phyloP scores from a whole-genome alignment of 2,329 filamentous ascomycete genomes.

The Microdochium paspali region DNA sequence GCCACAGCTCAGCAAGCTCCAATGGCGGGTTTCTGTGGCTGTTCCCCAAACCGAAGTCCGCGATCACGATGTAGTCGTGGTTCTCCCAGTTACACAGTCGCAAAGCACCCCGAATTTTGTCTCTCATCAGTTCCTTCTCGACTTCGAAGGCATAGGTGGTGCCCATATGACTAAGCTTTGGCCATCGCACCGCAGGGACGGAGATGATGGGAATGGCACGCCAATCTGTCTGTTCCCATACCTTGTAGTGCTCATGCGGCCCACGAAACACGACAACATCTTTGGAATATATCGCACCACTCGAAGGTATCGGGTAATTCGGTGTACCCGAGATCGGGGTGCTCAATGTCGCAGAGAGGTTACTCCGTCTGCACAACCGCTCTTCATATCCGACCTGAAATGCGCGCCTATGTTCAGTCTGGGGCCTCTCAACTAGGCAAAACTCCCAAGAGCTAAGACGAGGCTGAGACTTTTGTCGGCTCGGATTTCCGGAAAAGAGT shows the following conservation, averaged over 20 bases:
- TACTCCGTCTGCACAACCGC: slow-evolving; percentile 65
- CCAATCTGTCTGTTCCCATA: slow-evolving; percentile 38
- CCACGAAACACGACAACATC: slow-evolving; percentile 66
- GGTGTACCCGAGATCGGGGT: slow-evolving; percentile 44
- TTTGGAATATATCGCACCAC: slow-evolving; percentile 61
- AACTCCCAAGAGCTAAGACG: background rate
- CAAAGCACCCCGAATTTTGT: slow-evolving; percentile 63
- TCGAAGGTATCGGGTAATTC: slow-evolving; percentile 65
- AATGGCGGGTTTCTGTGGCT: slow-evolving; percentile 54
- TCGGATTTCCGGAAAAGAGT: background rate
- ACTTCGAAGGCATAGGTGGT: slow-evolving; percentile 61
- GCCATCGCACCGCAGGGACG: slow-evolving; percentile 61
- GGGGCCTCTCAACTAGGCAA: background rate
- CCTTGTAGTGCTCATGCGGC: slow-evolving; percentile 55
- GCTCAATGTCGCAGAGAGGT: slow-evolving; percentile 58
- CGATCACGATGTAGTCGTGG: slow-evolving; percentile 49
- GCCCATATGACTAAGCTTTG: slow-evolving; percentile 61
- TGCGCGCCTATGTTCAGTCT: background rate
- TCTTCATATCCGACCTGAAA: slow-evolving; percentile 57
- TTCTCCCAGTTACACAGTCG: slow-evolving; percentile 56
- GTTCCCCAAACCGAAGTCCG: slow-evolving; percentile 57
- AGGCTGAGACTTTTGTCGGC: background rate
- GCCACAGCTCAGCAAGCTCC: slow-evolving; percentile 57
- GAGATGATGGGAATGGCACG: slow-evolving; percentile 61
- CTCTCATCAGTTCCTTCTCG: slow-evolving; percentile 61